phyloP scores from a whole-genome alignment of 306 rosid species.

The Mucuna pruriens region DNA sequence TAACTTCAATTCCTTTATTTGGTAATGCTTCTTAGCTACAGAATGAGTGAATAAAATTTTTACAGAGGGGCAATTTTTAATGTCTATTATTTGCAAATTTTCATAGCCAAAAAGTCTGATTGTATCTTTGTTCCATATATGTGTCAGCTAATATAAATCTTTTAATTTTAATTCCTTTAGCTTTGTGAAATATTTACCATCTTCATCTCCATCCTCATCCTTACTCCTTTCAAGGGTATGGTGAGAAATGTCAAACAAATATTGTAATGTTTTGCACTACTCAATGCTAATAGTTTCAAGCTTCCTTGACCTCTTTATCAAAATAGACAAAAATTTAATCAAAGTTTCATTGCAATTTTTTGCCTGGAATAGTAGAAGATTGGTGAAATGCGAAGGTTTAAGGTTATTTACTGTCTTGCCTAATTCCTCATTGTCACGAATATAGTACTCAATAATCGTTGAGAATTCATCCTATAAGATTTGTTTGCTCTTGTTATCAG shows the following conservation, averaged over 20 bases:
- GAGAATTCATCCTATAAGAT: not conserved
- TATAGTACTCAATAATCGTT: not conserved
- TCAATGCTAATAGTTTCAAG: not conserved
- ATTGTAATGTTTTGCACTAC: fast-evolving
- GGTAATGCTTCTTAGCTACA: no score
- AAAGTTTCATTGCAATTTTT: not conserved
- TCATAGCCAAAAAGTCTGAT: no score
- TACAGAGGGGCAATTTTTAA: no score
- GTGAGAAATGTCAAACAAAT: not conserved
- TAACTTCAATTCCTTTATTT: no score
- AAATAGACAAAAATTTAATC: not conserved
- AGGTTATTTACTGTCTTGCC: not conserved
- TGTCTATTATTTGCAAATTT: no score
- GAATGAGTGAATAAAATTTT: no score
- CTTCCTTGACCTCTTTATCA: not conserved
- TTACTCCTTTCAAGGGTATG: not conserved
- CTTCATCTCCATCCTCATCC: no score
- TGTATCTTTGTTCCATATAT: no score
- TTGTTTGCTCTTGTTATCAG: no score
- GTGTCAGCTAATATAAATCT: no score
- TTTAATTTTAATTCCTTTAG: no score
- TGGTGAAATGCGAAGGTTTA: not conserved
- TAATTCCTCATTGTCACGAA: not conserved
- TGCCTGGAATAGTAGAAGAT: not conserved
- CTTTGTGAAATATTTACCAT: no score